phyloP scores from a whole-genome alignment of 2,329 filamentous ascomycete genomes.

The Fusarium subglutinans region DNA sequence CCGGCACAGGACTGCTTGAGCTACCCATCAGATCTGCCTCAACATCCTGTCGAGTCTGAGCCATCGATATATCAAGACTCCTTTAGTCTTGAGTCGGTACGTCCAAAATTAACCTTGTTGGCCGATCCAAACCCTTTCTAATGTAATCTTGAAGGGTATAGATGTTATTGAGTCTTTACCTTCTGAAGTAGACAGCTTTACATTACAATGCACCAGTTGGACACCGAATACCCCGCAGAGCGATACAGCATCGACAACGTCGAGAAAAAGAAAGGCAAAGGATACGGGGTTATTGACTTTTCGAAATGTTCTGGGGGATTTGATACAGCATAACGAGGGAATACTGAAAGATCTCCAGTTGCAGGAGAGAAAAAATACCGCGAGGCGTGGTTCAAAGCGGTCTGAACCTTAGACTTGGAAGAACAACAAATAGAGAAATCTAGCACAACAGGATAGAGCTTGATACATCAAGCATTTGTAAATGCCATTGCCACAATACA shows the following conservation, averaged over 20 bases:
- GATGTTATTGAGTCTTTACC: neutral
- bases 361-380: accelerated
- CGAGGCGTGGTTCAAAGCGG: neutral
- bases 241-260: neutral
- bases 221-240: neutral
- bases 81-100: neutral
- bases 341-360: neutral
- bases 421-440: neutral
- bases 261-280: neutral
- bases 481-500: accelerated
- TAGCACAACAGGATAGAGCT: neutral
- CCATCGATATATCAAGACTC: neutral
- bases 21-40: neutral
- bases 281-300: neutral
- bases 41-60: neutral
- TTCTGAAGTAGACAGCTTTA: neutral
- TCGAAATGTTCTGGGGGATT: neutral
- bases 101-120: neutral
- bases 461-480: neutral
- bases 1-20: neutral
- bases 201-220: neutral
- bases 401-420: no score
- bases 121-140: neutral
- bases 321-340: neutral
- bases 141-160: neutral